Base-by-base conservation (phyloP, 345 rosid species). In the Raphanus sativus region DNA sequence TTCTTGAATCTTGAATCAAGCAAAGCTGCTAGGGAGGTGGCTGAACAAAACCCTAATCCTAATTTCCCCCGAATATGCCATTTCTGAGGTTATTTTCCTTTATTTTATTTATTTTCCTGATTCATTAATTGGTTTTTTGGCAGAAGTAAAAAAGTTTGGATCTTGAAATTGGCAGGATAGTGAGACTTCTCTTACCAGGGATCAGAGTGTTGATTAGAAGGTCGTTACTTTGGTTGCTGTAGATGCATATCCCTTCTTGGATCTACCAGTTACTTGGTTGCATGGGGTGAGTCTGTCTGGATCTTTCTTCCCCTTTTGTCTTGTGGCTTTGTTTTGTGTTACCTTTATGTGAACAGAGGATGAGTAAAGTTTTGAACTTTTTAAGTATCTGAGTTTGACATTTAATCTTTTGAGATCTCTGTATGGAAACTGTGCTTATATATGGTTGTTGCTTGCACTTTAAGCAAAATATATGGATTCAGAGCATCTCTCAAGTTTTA, bases 271-370 rank as follows among this genome's bases (percentile, higher is more conserved):
- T 86, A 30, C 28, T 88, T 71, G 84, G 85, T 52, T 87, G 88
- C 85, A 87, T 86, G 93, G 87, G 89, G 91, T 90, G 66, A 84
- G n/a, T n/a, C n/a, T n/a, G 89, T 83, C 48, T 73, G 65, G 69
- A 71, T 70, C 73, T 66, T 66, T 74, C 75, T 77, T 62, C 62
- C 34, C 63, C n/a, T n/a, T n/a, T 5, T n/a, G 6, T 40, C 34
- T 61, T 52, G 6, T 55, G 33, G 50, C 13, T 62, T 16, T 34
- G 38, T 0, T 63, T 4, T 26, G 17, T 21, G 26, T n/a, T n/a
- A n/a, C n/a, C n/a, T n/a, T n/a, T n/a, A n/a, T n/a, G n/a, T n/a
- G n/a, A n/a, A n/a, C 21, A 36, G 2, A 3, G 13, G 15, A 73
- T 36, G 29, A 38, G 67, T 38, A 40, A 70, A 21, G 3, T 2